Conservation (phyloP, 352 stramenopile genomes). For the Pythium aquatile region DNA sequence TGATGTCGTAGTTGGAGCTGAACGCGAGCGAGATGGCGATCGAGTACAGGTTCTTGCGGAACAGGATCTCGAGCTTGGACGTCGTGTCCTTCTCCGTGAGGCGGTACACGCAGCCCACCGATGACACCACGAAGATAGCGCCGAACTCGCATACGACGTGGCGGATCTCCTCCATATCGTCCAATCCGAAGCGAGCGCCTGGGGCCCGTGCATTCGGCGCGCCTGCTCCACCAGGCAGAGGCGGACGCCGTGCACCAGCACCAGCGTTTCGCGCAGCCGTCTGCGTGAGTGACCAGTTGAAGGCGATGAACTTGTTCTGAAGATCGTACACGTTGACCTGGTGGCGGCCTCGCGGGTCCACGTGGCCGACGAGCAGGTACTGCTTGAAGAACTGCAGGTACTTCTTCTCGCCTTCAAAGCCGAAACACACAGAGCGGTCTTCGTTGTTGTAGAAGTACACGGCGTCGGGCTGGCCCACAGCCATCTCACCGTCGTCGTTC, state of each 20-base stretch:
- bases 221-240: not conserved
- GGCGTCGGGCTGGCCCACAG: constrained; percentile 78
- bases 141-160: constrained; percentile 86
- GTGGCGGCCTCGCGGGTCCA: constrained; percentile 76
- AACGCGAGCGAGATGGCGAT: constrained; percentile 97
- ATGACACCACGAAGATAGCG: constrained; percentile 86
- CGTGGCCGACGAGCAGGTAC: constrained; percentile 80
- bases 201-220: constrained; percentile 34
- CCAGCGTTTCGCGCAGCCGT: constrained; percentile 2
- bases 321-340: constrained; percentile 91
- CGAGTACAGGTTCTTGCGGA: constrained; percentile 96
- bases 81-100: constrained; percentile 94
- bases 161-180: constrained; percentile 87
- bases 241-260: constrained; percentile 4
- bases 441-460: constrained; percentile 91
- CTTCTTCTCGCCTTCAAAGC: constrained; percentile 87
- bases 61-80: constrained; percentile 96
- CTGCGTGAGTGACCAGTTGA: constrained; percentile 85
- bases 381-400: constrained; percentile 89
- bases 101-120: constrained; percentile 87
- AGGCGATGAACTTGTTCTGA: constrained; percentile 92
- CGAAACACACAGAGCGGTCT: constrained; percentile 85
- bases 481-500: constrained; percentile 84
- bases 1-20: constrained; percentile 92
- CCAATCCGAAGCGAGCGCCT: constrained; percentile 73